Base-by-base conservation (phyloP, 164 flowering plant genomes). In the Magnolia sinica region DNA sequence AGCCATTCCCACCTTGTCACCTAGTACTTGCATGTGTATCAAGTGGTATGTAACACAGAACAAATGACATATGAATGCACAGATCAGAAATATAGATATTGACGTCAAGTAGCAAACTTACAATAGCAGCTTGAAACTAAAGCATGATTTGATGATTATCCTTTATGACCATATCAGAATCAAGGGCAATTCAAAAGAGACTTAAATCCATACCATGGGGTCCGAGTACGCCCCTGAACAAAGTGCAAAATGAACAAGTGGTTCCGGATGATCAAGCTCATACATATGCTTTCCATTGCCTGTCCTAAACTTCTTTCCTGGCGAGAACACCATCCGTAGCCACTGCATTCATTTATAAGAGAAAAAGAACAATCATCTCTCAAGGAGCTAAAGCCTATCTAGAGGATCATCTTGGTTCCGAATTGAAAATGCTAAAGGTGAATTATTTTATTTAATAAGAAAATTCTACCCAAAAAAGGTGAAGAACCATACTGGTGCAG, bases 211-310 rank as follows among this genome's bases (percentile, higher is more conserved):
- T 88, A 91, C 96, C 86, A 80, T 80, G 50, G 96, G 96, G 59
- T 90, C 96, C 9, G 91, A 88, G 80, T 76, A 77, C 13, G 84
- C 77, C 29, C 96, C 96, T 0, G 86, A 85, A 81, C 84, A 89
- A 79, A 91, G 90, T 2, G 90, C 90, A 83, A 91, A 91, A 85
- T 90, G 89, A 70, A 86, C 88, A 37, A 91, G 93, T 49, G 93
- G 91, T 72, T 90, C 96, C 0, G 88, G 90, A 74, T 82, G 80
- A 70, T 90, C 90, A 45, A 91, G 84, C 75, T 89, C 88, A 76
- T 82, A 91, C 8, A 73, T 50, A 78, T 91, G 96, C 71, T 61
- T 79, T 20, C 13, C 68, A 73, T 71, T 84, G 58, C 79, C 81
- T 2, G 73, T 61, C 79, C 82, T 85, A 0, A 37, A 74, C 78